Base-by-base conservation (phyloP, 768 basidiomycete species). In the Mycena haematopus region DNA sequence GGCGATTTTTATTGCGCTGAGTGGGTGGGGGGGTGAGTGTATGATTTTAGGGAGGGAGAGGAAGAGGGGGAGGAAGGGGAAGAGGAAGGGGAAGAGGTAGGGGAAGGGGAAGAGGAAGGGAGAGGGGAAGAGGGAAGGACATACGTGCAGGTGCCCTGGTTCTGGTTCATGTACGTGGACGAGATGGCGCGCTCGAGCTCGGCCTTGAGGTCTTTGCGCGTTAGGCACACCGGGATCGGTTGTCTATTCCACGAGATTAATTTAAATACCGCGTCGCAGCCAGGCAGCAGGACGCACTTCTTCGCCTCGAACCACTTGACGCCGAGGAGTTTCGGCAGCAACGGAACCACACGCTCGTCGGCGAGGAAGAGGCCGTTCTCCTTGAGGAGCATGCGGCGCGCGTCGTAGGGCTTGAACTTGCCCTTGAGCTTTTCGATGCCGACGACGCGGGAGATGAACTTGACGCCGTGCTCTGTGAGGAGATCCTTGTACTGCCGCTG, bases 401-500 rank as follows among this genome's bases (percentile, higher is more conserved):
- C 91, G 70, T 93, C 93, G 68, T 84, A 94, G 11, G 87, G 83
- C 75, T 87, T 89, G 80, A 92, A 95, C 77, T 98, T 98, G 24
- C 96, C 96, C 78, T 92, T 94, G 62, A 99, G 84, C 74, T 99
- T 98, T 63, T 83, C 83, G 47, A 98, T 77, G 19, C 95, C 96
- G 50, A 99, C 93, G 38, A 99, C 95, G 36, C 95, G 83, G 27
- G 86, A 89, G 72, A 99, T 90, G 68, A 98, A 99, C 69, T 90
- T 91, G 80, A 99, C 87, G 52, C 86, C 83, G 47, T 92, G 80
- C 52, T 78, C 76, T 50, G 87, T 88, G 9, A 99, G 80, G 13
- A 97, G 88, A 72, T 96, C 93, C 75, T 99, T 99, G 83, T 98
- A 99, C 73, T 94, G 84, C 47, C 96, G 82, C 70, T 99, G 96